Conservation (phyloP, 306 rosid genomes). For the Phaseolus lunatus region DNA sequence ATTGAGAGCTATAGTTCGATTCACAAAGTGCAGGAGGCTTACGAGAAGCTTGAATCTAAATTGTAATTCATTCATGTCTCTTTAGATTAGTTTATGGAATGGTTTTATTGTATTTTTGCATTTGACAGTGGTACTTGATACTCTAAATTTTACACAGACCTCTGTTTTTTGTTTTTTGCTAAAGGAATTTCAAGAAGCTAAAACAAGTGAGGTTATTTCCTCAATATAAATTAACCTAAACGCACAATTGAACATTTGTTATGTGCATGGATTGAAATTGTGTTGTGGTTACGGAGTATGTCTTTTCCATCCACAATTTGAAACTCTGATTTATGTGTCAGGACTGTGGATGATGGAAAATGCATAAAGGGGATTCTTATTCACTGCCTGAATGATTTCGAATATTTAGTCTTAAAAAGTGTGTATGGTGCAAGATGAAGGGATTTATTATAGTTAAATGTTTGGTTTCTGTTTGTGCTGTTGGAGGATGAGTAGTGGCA, state of each 20-base stretch:
- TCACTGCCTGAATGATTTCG: constrained; percentile 5
- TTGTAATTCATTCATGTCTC: constrained; percentile 52
- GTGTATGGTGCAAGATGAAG: not conserved
- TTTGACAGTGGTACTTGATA: constrained; percentile 1
- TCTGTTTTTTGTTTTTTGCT: too few relatives aligned
- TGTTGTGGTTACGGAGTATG: not conserved
- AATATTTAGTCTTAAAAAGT: constrained; percentile 21
- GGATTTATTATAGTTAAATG: constrained; percentile 7
- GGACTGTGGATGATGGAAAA: not conserved
- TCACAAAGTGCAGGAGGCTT: constrained; percentile 73
- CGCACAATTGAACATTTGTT: not conserved
- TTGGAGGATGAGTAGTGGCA: constrained; percentile 5
- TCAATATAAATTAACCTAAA: not conserved
- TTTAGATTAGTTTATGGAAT: not conserved
- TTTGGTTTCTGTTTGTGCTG: constrained; percentile 5
- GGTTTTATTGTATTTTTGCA: constrained; percentile 8
- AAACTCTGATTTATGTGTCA: constrained; percentile 6
- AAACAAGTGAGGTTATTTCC: not conserved
- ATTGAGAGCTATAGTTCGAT: constrained; percentile 59
- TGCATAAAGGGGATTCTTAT: not conserved
- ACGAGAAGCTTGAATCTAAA: constrained; percentile 56
- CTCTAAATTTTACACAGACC: not conserved
- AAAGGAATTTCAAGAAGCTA: not conserved
- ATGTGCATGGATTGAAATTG: not conserved
- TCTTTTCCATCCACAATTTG: not conserved